Evolutionary conservation across 1,139 yeast species (phyloP).

Genomic region (Ogataea hybrid): DNA sequence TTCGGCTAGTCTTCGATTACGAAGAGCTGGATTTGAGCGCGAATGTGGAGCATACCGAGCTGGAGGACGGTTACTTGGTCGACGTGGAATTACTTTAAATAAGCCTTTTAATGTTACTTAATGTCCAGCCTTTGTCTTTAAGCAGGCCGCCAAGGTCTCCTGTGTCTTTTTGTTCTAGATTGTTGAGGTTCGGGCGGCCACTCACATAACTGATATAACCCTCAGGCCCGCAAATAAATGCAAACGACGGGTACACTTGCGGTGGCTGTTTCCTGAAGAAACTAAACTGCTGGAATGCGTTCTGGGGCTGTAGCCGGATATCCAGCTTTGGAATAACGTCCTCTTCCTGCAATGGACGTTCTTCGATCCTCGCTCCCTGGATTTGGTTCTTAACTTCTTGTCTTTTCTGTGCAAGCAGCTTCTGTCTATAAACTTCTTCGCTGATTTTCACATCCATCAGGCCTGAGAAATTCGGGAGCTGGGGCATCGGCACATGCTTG

Average conservation of each 20-base stretch:
- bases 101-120: constrained; percentile 56
- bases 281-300: constrained; percentile 51
- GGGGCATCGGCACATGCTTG: constrained; percentile 24
- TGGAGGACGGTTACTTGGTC: constrained; percentile 76
- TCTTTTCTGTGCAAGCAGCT: constrained; percentile 73
- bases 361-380: constrained; percentile 3
- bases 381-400: constrained; percentile 58
- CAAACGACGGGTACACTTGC: constrained; percentile 43
- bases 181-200: constrained; percentile 58
- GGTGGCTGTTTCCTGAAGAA: constrained; percentile 18
- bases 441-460: constrained; percentile 46
- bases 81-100: constrained; percentile 40
- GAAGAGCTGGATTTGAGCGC: constrained; percentile 53
- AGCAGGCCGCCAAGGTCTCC: constrained; percentile 72
- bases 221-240: constrained; percentile 90
- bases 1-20: constrained; percentile 67
- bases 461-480: constrained; percentile 37
- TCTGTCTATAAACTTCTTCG: constrained; percentile 73
- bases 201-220: constrained; percentile 71
- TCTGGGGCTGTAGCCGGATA: constrained; percentile 24
- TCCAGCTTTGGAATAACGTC: constrained; percentile 15
- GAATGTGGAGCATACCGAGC: constrained; percentile 65
- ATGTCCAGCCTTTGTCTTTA: constrained; percentile 66
- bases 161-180: constrained; percentile 42
- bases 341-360: background rate